These are phyloP conservation scores for Aspergillus sp. DNA, from an alignment of 2,329 filamentous ascomycete species.

Conservation along the genomic window DNA sequence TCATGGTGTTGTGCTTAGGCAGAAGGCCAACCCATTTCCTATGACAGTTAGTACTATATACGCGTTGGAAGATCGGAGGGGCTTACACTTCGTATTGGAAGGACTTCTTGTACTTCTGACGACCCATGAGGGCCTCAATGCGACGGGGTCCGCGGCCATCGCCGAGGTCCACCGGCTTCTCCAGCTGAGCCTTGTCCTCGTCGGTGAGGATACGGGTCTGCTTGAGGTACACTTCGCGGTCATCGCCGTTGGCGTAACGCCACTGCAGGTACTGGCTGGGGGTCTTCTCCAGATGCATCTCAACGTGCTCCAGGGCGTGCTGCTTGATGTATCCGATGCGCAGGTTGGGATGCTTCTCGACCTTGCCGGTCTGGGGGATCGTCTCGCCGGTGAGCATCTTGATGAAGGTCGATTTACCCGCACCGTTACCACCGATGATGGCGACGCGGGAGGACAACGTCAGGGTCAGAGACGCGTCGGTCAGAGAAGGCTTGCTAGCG, in stretches of 20 bases:
- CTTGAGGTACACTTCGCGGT: constrained; percentile 96
- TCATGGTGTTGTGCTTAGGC: constrained; percentile 88
- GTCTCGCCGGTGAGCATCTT: constrained; percentile 93
- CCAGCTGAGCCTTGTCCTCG: constrained; percentile 85
- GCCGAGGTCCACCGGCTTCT: constrained; percentile 78
- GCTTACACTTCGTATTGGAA: constrained; percentile 94
- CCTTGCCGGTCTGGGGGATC: constrained; percentile 76
- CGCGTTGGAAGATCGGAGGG: not conserved
- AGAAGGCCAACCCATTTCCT: constrained; percentile 86
- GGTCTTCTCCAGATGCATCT: constrained; percentile 99
- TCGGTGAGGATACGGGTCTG: constrained; percentile 87
- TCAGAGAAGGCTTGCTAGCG: constrained; percentile 79
- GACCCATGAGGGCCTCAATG: constrained; percentile 86
- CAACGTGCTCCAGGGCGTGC: constrained; percentile 96
- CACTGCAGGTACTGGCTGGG: constrained; percentile 98
- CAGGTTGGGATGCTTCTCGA: constrained; percentile 97
- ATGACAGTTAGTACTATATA: constrained; percentile 6
- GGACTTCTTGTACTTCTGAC: constrained; percentile 98
- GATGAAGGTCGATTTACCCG: constrained; percentile 96
- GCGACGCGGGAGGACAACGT: constrained; percentile 88
- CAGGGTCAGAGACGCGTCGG: constrained; percentile 82
- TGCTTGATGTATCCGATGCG: constrained; percentile 99
- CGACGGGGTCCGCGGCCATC: constrained; percentile 76
- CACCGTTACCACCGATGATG: constrained; percentile 96
- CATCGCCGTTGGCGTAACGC: constrained; percentile 96